A percentile compares a stretch with the other conserved stretches of the same genome.
phyloP scores from a whole-genome alignment of 495 filamentous ascomycete species.

The Sporormia fimetaria region DNA sequence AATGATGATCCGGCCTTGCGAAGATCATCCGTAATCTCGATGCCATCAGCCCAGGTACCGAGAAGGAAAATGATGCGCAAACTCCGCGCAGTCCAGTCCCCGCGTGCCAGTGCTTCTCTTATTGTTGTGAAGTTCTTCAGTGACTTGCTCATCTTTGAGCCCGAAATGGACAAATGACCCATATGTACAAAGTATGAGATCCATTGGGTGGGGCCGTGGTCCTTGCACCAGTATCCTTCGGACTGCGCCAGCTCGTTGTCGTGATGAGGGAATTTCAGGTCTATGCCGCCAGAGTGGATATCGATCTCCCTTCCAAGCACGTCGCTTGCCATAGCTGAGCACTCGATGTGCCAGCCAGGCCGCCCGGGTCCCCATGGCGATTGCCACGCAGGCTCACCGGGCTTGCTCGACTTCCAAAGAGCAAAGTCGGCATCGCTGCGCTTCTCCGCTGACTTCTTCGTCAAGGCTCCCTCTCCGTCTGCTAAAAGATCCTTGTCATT shows the following conservation, averaged over 20 bases:
- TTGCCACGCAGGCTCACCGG: conserved; percentile 83
- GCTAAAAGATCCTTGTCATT: conserved; percentile 72
- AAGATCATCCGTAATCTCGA: conserved; percentile 82
- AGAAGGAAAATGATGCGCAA: conserved; percentile 82
- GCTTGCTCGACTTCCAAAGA: conserved; percentile 86
- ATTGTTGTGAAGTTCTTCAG: conserved; percentile 98
- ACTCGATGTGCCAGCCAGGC: conserved; percentile 97
- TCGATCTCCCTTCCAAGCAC: conserved; percentile 74
- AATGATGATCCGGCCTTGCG: conserved; percentile 59
- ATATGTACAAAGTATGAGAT: conserved; percentile 96
- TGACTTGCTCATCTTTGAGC: conserved; percentile 90
- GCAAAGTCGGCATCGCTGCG: conserved; percentile 73
- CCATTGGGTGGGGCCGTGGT: conserved; percentile 47
- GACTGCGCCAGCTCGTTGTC: conserved; percentile 82
- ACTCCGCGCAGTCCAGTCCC: conserved; percentile 69
- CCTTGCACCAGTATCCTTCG: conserved; percentile 63
- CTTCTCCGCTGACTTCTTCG: conserved; percentile 54
- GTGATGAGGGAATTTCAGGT: conserved; percentile 90
- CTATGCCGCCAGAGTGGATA: conserved; percentile 87
- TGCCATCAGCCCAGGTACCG: conserved; percentile 77
- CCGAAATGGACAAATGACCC: conserved; percentile 83
- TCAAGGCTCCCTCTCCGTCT: conserved; percentile 81
- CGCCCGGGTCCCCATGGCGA: conserved; percentile 78
- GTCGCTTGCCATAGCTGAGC: conserved; percentile 89
- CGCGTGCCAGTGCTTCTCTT: conserved; percentile 59